Base-by-base conservation (phyloP, 495 filamentous ascomycete genomes). In the Xylaria curta region DNA sequence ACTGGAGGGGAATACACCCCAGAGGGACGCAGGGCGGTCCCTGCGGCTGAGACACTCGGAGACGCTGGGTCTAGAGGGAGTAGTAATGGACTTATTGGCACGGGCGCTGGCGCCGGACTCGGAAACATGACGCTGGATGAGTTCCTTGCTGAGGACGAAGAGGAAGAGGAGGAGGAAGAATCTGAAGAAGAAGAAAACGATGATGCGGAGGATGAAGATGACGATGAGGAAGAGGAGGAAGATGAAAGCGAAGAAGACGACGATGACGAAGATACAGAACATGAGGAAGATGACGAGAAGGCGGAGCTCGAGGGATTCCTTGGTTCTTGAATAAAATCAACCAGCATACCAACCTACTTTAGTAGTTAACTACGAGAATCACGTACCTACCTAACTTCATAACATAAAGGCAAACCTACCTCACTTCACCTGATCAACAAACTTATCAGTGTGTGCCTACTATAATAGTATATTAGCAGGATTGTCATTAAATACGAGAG, bases 101-200 rank as follows among this genome's bases (percentile, higher is more conserved):
- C 85, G 77, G 72, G 88, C 87, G 42, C 71, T 61, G 28, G 75
- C 61, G 66, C 74, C 38, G 64, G 74, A 46, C 82, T 85, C 64
- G 90, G 84, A 12, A 84, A 81, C 7, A 97, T 95, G 88, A 91
- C 88, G 24, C 82, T 98, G 74, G 92, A 97, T 83, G 92, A 97
- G 79, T 98, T 96, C 94, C 84, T 98, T 68, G 91, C 86, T 28
- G 93, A 93, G 67, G 89, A 89, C 47, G 79, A 79, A 49, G 79
- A 81, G 28, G 85, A 85, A 5, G 82, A 83, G 0, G 85, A 86
- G 40, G 79, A 81, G 44, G 87, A 87, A 75, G 80, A 62, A 28
- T 62, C 59, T 12, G 85, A 86, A 49, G 79, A 81, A 51, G 87
- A 71, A 0, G 38, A 47, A 0, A 60, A 65, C 4, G 73, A 72